Evolutionary conservation across 768 basidiomycete species (phyloP).

Genomic region (Suillus occidentalis): DNA sequence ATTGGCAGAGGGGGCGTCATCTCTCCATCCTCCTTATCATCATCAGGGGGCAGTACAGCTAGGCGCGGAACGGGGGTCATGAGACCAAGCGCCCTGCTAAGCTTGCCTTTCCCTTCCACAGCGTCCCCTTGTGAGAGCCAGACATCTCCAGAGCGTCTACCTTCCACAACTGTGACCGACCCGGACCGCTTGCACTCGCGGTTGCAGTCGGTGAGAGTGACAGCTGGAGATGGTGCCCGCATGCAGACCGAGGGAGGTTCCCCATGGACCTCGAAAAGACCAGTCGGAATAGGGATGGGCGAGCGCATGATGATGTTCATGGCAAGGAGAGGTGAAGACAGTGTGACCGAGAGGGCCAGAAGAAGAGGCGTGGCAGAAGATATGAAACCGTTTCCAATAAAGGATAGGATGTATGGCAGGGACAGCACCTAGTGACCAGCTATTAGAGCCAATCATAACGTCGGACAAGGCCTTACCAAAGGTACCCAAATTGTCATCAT

Average conservation of each 20-base stretch:
- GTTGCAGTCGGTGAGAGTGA: slow-evolving; percentile 25
- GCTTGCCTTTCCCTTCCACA: slow-evolving; percentile 60
- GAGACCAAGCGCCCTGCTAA: slow-evolving; percentile 63
- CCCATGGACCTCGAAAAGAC: slow-evolving; percentile 55
- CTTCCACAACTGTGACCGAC: slow-evolving; percentile 64
- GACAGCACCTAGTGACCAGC: slow-evolving; percentile 48
- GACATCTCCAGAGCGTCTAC: slow-evolving; percentile 70
- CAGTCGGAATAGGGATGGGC: slow-evolving; percentile 65
- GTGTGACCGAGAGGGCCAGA: slow-evolving; percentile 61
- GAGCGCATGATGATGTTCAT: slow-evolving; percentile 59
- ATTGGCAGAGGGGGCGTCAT: slow-evolving; percentile 63
- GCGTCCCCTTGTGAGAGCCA: slow-evolving; percentile 77
- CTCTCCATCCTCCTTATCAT: slow-evolving; percentile 40
- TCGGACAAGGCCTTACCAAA: slow-evolving; percentile 45
- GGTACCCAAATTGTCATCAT: slow-evolving; percentile 68
- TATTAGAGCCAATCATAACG: background rate
- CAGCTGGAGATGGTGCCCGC: slow-evolving; percentile 45
- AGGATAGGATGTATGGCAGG: slow-evolving; percentile 56
- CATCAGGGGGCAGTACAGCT: slow-evolving; percentile 59
- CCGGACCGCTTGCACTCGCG: slow-evolving; percentile 62
- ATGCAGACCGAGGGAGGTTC: slow-evolving; percentile 42
- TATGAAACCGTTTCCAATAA: slow-evolving; percentile 40
- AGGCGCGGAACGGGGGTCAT: slow-evolving; percentile 64
- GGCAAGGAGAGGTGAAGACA: slow-evolving; percentile 67
- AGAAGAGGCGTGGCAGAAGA: slow-evolving; percentile 45